These are phyloP conservation scores for Holtermanniella nyarrowii DNA, from an alignment of 768 basidiomycete genomes.

Conservation along the genomic window DNA sequence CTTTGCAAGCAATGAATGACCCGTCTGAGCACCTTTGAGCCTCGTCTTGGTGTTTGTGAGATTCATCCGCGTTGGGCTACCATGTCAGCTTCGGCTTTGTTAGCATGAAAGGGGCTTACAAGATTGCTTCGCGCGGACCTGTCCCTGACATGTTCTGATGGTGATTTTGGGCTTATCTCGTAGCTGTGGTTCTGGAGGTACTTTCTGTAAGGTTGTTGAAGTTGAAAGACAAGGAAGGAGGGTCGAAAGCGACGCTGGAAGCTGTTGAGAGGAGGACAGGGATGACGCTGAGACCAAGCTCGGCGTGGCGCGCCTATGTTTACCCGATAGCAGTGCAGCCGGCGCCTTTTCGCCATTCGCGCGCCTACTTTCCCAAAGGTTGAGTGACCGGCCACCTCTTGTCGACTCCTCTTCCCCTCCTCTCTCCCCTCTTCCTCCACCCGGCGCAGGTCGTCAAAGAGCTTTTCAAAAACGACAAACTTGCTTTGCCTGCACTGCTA, in stretches of 20 bases:
- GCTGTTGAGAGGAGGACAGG: background rate
- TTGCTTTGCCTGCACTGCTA: too few species aligned
- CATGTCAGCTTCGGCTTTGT: background rate
- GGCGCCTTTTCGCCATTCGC: too few species aligned
- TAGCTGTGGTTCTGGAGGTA: background rate
- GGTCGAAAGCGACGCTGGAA: too few species aligned
- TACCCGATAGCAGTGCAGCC: too few species aligned
- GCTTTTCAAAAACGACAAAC: too few species aligned
- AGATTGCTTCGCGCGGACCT: slow-evolving; percentile 77
- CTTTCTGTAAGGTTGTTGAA: background rate
- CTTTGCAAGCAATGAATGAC: slow-evolving; percentile 90
- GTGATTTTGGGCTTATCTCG: slow-evolving; percentile 2
- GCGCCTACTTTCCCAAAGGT: too few species aligned
- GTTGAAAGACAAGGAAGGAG: background rate
- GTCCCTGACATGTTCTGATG: slow-evolving; percentile 92
- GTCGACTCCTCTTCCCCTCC: too few species aligned
- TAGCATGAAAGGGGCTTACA: slow-evolving; percentile 41
- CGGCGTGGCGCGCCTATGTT: background rate
- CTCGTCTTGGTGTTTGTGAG: slow-evolving; percentile 67
- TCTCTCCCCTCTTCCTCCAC: too few species aligned
- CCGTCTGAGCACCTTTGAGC: slow-evolving; percentile 84
- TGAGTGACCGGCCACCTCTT: too few species aligned
- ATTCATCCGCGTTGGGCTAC: slow-evolving; percentile 88
- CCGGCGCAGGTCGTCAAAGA: too few species aligned
- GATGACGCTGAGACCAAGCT: background rate